phyloP scores from a whole-genome alignment of 371 early-diverging fungal species.

The Mortierella sp. region DNA sequence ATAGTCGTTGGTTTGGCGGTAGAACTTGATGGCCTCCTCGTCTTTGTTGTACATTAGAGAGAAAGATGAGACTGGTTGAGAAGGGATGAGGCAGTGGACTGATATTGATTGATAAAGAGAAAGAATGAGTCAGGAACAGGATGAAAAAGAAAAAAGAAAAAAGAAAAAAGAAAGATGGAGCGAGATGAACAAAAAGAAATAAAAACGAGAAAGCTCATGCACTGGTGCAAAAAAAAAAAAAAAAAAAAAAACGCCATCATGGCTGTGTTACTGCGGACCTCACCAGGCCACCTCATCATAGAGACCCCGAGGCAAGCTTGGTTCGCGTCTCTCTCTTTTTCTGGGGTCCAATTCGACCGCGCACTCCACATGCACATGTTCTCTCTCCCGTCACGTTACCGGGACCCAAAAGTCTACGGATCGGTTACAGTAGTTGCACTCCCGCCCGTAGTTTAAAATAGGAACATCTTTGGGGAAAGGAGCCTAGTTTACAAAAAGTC shows the following conservation, averaged over 20 bases:
- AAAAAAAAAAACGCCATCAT: too few species aligned
- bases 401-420: too few species aligned
- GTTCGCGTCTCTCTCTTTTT: too few species aligned
- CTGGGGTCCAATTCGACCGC: neutral
- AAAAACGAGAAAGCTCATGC: too few species aligned
- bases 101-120: neutral
- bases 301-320: too few species aligned
- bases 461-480: neutral
- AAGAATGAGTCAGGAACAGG: neutral
- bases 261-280: too few species aligned
- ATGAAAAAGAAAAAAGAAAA: neutral
- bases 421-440: too few species aligned
- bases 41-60: neutral
- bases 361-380: neutral
- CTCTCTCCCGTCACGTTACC: too few species aligned
- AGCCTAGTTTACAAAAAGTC: neutral
- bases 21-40: constrained; percentile 53
- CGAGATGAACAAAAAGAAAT: neutral
- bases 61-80: neutral
- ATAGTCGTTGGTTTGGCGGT: constrained; percentile 39
- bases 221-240: too few species aligned
- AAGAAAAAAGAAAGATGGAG: neutral
- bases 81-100: neutral
- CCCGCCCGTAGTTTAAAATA: neutral
- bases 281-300: too few species aligned